Base-by-base conservation (phyloP, 2,329 filamentous ascomycete genomes). In the Exophiala sideris region DNA sequence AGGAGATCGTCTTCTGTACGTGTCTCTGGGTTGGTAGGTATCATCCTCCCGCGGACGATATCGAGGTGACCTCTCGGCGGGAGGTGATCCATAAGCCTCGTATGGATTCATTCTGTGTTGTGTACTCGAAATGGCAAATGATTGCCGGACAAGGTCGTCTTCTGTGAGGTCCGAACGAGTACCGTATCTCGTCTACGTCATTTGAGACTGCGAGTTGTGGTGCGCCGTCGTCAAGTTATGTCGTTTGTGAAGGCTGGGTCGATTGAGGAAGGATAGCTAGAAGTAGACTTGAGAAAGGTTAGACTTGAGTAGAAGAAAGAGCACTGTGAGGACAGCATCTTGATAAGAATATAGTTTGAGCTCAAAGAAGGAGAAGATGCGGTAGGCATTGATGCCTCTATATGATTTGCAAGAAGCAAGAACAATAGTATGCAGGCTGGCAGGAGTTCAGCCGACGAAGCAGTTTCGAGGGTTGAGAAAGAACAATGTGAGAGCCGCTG, bases 1-100 rank as follows among this genome's bases (percentile, higher is more conserved):
- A 62, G 75, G 75, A 29, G 75, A 77, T 52, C 75, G 70, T 57
- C 74, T 70, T 54, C 74, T 67, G 63, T 76, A 76, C 5, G 66
- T 67, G 59, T 76, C 73, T 61, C n/a, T 66, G 57, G 61, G 64
- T 21, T 65, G 65, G 52, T 61, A 71, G 66, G 47, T 66, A 61
- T 76, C 74, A 39, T 68, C 70, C 38, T 76, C 73, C 14, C 72
- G 70, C 49, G 55, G 64, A 14, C 57, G 54, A 62, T 73, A 72
- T 56, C 71, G 46, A 7, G 68, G 63, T 20, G 65, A 57, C 48
- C 68, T 67, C 20, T 64, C 60, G 32, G 60, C 56, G 5, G 65
- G 58, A 11, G 74, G 73, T 32, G 74, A 77, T 10, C 67, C 71
- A 56, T 72, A 74, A n/a, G 64, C 64, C 48, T 77, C 74, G 56